A percentile compares a stretch with the other conserved stretches of the same genome.
These are phyloP conservation scores for Phaeosphaeriaceae sp. DNA, from an alignment of 2,329 filamentous ascomycete species.

Conservation along the genomic window DNA sequence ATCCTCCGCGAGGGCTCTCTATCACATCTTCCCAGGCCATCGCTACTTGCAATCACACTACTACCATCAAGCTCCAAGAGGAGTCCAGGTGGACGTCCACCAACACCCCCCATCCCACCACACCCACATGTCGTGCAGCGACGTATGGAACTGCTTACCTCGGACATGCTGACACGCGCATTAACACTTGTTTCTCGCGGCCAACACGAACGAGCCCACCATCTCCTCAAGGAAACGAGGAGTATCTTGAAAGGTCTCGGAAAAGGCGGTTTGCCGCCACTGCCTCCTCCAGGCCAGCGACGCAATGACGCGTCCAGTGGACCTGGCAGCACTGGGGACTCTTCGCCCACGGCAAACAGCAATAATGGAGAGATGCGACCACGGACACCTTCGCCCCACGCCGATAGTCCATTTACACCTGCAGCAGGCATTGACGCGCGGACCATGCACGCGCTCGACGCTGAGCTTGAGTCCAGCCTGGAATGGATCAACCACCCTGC, in stretches of 20 bases:
- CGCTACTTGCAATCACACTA: conserved; percentile 94
- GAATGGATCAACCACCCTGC: conserved; percentile 99
- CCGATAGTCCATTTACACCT: conserved; percentile 60
- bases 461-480: conserved; percentile 85
- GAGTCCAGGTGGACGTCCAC: conserved; percentile 62
- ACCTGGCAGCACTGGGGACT: conserved; percentile 46
- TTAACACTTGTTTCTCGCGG: conserved; percentile 88
- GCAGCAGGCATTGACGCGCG: conserved; percentile 79
- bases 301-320: conserved; percentile 50
- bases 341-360: conserved; percentile 48
- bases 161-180: conserved; percentile 94
- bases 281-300: conserved; percentile 67
- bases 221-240: conserved; percentile 88
- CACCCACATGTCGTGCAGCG: conserved; percentile 95
- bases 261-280: conserved; percentile 90
- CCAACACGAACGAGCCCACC: conserved; percentile 92
- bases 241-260: conserved; percentile 95
- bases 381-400: conserved; percentile 47
- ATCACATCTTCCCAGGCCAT: conserved; percentile 86
- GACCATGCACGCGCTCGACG: conserved; percentile 86
- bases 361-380: conserved; percentile 44
- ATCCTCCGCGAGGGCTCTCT: conserved; percentile 87
- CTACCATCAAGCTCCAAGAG: conserved; percentile 73
- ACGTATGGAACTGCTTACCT: conserved; percentile 96
- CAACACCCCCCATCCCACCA: conserved; percentile 79